phyloP scores from a whole-genome alignment of 2,329 filamentous ascomycete genomes.

The Dendrostoma leiphaemia region DNA sequence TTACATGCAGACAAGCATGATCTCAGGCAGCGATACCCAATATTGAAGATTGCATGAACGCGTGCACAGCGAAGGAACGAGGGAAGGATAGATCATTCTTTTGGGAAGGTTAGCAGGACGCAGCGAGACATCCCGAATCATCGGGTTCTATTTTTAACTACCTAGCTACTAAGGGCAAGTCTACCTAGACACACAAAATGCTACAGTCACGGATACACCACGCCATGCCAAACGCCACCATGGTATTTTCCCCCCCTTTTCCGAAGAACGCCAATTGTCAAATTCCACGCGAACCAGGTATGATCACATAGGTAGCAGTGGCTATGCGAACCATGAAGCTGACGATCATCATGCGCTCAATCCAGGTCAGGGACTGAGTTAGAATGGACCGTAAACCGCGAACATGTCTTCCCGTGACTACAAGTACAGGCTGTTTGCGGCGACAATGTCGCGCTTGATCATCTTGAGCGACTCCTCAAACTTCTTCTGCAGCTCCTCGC shows the following conservation, averaged over 20 bases:
- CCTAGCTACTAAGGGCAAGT: background rate
- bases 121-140: background rate
- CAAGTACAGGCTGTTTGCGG: constrained; percentile 89
- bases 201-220: background rate
- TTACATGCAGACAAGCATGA: no score
- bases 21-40: no score
- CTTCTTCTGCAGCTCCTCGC: constrained; percentile 86
- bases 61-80: background rate
- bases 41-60: no score
- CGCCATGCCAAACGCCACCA: constrained; percentile 8
- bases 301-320: background rate
- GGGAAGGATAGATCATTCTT: background rate
- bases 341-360: background rate
- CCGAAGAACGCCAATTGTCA: background rate
- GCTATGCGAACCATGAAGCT: background rate
- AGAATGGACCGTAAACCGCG: background rate
- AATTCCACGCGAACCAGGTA: background rate
- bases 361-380: background rate
- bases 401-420: constrained; percentile 36
- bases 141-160: background rate
- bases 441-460: constrained; percentile 90
- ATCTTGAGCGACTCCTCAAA: constrained; percentile 84
- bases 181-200: background rate
- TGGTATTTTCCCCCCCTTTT: constrained; percentile 13
- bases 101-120: background rate